A percentile compares a stretch with the other conserved stretches of the same genome.
These are phyloP conservation scores for Gentiana straminea DNA, from an alignment of 257 asterid species.

Conservation along the genomic window DNA sequence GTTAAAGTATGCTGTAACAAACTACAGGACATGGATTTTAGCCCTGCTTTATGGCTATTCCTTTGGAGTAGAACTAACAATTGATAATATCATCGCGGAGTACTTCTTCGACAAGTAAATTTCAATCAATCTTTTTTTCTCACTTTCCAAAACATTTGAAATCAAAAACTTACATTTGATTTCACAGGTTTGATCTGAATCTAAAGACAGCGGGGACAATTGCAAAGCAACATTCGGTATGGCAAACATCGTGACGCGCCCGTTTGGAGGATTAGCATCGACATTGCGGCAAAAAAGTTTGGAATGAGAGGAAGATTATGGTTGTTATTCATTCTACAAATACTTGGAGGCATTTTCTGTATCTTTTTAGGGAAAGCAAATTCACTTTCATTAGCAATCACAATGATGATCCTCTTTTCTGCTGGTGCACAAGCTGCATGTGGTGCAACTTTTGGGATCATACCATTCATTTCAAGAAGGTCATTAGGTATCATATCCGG, in stretches of 20 bases:
- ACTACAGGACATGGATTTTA: conserved; percentile 64
- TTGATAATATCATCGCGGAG: conserved; percentile 48
- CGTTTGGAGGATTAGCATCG: conserved; percentile 52
- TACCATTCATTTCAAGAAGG: conserved; percentile 33
- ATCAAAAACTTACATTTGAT: no score
- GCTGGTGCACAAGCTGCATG: conserved; percentile 38
- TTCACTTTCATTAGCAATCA: conserved; percentile 23
- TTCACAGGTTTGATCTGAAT: conserved; percentile 36
- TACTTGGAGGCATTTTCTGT: conserved; percentile 48
- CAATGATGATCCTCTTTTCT: conserved; percentile 52
- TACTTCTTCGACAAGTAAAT: conserved; percentile 43
- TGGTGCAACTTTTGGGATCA: conserved; percentile 38
- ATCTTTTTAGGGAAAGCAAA: conserved; percentile 31
- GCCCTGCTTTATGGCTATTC: conserved; percentile 55
- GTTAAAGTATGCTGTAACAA: conserved; percentile 40
- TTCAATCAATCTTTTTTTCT: not conserved
- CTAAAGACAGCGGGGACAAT: conserved; percentile 43
- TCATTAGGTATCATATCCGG: conserved; percentile 33
- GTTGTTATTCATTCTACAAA: conserved; percentile 45
- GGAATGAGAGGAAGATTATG: conserved; percentile 69
- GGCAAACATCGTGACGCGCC: conserved; percentile 45
- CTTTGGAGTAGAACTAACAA: conserved; percentile 58
- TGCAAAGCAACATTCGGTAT: conserved; percentile 51
- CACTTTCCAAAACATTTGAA: no score
- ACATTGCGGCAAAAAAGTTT: conserved; percentile 22